Conservation (phyloP, 2,329 filamentous ascomycete genomes). For the Magnaporthales sp. region DNA sequence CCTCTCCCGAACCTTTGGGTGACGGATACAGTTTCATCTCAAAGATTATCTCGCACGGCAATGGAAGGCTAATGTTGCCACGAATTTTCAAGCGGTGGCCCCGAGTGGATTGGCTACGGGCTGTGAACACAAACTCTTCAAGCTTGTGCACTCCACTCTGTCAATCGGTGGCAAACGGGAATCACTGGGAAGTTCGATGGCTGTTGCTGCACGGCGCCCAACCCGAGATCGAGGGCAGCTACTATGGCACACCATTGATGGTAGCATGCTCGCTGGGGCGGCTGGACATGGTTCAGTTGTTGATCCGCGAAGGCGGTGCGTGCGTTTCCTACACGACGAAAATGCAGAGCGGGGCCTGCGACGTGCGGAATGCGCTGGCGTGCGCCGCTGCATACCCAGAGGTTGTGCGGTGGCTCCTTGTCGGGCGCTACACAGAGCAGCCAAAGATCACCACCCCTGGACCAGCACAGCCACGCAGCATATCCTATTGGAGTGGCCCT, state of each 20-base stretch:
- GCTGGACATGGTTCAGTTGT: conserved; percentile 5
- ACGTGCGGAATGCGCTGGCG: conserved; percentile 7
- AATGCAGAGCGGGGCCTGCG: neutral
- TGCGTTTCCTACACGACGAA: conserved; percentile 7
- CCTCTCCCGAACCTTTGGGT: too few relatives aligned
- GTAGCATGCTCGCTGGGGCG: conserved; percentile 8
- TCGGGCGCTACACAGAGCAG: conserved; percentile 6
- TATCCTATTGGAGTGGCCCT: too few relatives aligned
- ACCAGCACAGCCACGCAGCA: too few relatives aligned
- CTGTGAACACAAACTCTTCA: conserved; percentile 6
- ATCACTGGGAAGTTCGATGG: too few relatives aligned
- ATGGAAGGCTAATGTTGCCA: neutral
- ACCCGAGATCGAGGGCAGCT: conserved; percentile 7
- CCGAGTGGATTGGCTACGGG: neutral
- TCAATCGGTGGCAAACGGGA: too few relatives aligned
- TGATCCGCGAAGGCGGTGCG: conserved; percentile 8
- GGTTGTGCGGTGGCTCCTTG: conserved; percentile 11
- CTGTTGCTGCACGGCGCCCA: conserved; percentile 6
- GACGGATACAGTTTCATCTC: too few relatives aligned
- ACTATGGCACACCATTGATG: conserved; percentile 13
- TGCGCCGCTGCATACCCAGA: conserved; percentile 6
- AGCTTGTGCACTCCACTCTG: conserved; percentile 7
- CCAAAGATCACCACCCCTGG: too few relatives aligned
- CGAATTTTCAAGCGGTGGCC: conserved; percentile 6
- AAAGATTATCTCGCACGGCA: conserved; percentile 5